Base-by-base conservation (phyloP, 257 asterid genomes). In the Pogostemon cablin region DNA sequence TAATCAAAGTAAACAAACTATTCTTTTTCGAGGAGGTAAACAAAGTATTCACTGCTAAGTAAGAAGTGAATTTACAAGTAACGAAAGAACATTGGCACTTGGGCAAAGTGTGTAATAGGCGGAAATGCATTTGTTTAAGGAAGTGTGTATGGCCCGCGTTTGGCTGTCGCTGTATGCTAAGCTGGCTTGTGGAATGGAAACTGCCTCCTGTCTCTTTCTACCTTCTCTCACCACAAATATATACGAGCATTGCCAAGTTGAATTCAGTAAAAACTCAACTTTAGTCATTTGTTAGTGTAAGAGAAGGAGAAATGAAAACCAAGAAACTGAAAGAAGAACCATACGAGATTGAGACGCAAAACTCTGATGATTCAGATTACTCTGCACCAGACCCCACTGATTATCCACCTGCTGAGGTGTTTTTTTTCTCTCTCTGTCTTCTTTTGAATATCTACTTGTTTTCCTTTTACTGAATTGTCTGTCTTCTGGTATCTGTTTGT, bases 331-430 rank as follows among this genome's bases (percentile, higher is more conserved):
- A 59, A 75, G 65, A 46, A 39, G 62, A 74, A 75, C 8, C 47
- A 39, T 61, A 59, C 54, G 75, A 69, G 70, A 57, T 5, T 68
- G 71, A 81, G 50, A 54, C 72, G 65, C 76, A 46, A 39, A 17
- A 65, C 50, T 41, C 37, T 50, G 75, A 32, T 44, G 78, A 37
- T 60, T 62, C 78, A 43, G 72, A 56, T 39, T 58, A 39, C 57
- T 15, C 59, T 60, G 44, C 43, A 7, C 9, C 50, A 56, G 74
- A 66, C 80, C 69, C 60, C 61, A 76, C 81, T 4, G 72, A 67
- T 69, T 79, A 80, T 68, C 56, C 75, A 47, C 53, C 5, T 8
- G 34, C 73, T 10, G 71, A 77, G 87, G 85, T 79, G 76, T 63
- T 35, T 65, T 37, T 50, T 2, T 56, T 6, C 7, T 67, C 9